These are phyloP conservation scores for Kluyveromyces marxianus DNA, from an alignment of 1,139 yeast genomes.

Conservation along the genomic window DNA sequence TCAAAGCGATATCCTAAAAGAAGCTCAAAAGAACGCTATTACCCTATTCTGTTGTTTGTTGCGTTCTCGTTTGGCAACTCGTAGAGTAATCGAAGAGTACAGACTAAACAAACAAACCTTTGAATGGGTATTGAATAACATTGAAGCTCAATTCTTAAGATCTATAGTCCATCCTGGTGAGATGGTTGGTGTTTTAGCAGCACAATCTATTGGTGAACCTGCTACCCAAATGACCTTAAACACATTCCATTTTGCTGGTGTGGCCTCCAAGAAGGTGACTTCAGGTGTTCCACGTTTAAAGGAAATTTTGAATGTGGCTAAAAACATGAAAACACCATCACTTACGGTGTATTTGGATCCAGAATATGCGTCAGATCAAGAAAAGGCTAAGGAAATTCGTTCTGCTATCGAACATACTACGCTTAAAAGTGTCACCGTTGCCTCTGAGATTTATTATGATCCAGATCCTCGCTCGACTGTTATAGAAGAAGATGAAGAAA, in stretches of 20 bases:
- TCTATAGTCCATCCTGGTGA: slow-evolving; percentile 97
- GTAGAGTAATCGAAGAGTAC: slow-evolving; percentile 88
- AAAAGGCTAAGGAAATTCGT: slow-evolving; percentile 88
- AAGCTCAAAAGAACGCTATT: slow-evolving; percentile 92
- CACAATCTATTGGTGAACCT: slow-evolving; percentile 99
- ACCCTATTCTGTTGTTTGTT: slow-evolving; percentile 82
- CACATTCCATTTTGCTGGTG: slow-evolving; percentile 99
- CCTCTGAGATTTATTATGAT: slow-evolving; percentile 94
- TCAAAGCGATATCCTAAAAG: slow-evolving; percentile 58
- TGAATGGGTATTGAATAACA: slow-evolving; percentile 92
- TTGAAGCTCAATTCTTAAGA: slow-evolving; percentile 87
- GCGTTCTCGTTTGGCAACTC: slow-evolving; percentile 84
- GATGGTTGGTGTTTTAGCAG: slow-evolving; percentile 99
- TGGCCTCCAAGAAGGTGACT: slow-evolving; percentile 96
- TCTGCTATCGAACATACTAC: slow-evolving; percentile 97
- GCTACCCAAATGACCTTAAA: slow-evolving; percentile 99
- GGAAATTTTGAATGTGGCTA: slow-evolving; percentile 97
- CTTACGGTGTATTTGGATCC: slow-evolving; percentile 81
- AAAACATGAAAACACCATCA: slow-evolving; percentile 97
- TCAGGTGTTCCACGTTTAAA: slow-evolving; percentile 99
- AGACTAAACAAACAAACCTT: slow-evolving; percentile 79
- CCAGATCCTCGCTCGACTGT: slow-evolving; percentile 97
- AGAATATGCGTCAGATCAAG: slow-evolving; percentile 80
- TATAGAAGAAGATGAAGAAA: slow-evolving; percentile 92
- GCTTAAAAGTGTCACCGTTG: slow-evolving; percentile 89